Percentiles rank a stretch among this genome's conserved stretches.
These are phyloP conservation scores for Brassica balearica DNA, from an alignment of 441 rosid species.

Conservation along the genomic window DNA sequence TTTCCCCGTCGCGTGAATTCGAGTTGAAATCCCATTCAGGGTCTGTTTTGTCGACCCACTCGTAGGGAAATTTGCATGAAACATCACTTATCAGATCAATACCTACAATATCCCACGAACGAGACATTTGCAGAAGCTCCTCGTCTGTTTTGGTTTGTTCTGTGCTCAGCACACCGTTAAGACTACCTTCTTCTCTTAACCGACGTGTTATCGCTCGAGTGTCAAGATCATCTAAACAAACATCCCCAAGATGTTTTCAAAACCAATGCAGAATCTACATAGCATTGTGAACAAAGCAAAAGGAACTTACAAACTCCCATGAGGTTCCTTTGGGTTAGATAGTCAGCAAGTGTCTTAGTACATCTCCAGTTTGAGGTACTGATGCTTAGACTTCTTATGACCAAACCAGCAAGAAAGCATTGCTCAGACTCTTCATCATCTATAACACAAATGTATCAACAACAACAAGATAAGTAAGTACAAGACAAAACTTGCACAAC, in stretches of 20 bases:
- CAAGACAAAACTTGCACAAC: neutral
- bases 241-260: neutral
- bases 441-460: constrained; percentile 31
- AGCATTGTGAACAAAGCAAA: neutral
- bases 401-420: constrained; percentile 92
- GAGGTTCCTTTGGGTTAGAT: constrained; percentile 80
- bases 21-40: constrained; percentile 81
- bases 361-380: constrained; percentile 97
- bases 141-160: constrained; percentile 72
- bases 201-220: constrained; percentile 94
- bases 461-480: too few species aligned
- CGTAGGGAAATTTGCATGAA: constrained; percentile 73
- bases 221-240: constrained; percentile 78
- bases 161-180: constrained; percentile 85
- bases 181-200: constrained; percentile 94
- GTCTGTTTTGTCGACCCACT: constrained; percentile 76
- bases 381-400: constrained; percentile 81
- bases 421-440: constrained; percentile 91
- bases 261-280: neutral
- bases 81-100: constrained; percentile 88
- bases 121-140: constrained; percentile 80
- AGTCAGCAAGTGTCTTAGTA: constrained; percentile 72
- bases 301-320: constrained; percentile 68
- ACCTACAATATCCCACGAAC: constrained; percentile 88
- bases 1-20: constrained; percentile 46